These are phyloP conservation scores for Spinellus fusiger DNA, from an alignment of 192 early-diverging fungal species.

Conservation along the genomic window DNA sequence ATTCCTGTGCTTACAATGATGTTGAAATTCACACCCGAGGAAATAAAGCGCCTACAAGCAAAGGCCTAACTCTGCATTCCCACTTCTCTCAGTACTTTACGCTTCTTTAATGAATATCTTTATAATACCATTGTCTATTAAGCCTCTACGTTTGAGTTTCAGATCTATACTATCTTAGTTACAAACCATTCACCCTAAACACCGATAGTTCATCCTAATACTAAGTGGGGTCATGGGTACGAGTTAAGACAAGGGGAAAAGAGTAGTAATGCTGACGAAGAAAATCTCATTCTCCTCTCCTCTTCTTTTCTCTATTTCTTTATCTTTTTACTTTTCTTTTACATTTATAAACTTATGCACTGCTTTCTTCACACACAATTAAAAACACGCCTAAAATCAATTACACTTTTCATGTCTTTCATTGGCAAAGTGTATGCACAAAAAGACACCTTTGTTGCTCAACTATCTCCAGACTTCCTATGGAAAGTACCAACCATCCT, in stretches of 20 bases:
- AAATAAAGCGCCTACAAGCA: constrained; percentile 46
- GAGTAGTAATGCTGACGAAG: too few relatives aligned
- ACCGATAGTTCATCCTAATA: too few relatives aligned
- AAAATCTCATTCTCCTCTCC: background rate
- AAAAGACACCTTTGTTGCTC: background rate
- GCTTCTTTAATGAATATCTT: background rate
- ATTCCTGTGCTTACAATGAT: constrained; percentile 63
- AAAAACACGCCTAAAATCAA: background rate
- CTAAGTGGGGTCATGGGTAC: too few relatives aligned
- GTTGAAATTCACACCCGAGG: constrained; percentile 63
- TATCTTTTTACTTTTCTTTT: background rate
- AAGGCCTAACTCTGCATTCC: background rate
- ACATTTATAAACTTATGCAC: background rate
- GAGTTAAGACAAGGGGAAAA: too few relatives aligned
- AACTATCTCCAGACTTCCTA: constrained; percentile 33
- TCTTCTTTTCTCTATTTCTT: background rate
- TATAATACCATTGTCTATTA: too few relatives aligned
- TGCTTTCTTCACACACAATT: background rate
- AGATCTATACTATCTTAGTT: too few relatives aligned
- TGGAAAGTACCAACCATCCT: constrained; percentile 43
- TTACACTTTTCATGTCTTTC: background rate
- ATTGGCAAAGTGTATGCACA: background rate
- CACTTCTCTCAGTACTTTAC: background rate
- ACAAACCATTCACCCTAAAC: too few relatives aligned
- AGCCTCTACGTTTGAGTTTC: too few relatives aligned